Evolutionary conservation across 2,329 filamentous ascomycete genomes (phyloP).

Genomic region (Penicillium crustosum): DNA sequence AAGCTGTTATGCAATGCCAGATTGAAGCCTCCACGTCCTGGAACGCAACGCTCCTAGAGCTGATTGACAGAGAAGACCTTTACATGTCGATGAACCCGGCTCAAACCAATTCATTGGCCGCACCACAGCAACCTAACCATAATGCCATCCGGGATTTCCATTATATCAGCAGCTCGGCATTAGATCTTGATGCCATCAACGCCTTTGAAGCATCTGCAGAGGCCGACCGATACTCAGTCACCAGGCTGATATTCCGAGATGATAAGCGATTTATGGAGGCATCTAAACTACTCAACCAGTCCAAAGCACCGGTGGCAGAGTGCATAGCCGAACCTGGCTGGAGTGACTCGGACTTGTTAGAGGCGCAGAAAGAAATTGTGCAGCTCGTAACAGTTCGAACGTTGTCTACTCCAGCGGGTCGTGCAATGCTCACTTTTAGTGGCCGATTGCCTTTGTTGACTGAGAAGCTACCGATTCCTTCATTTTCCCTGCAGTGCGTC

Average conservation of each 20-base stretch:
- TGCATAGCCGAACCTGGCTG: conserved; percentile 72
- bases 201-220: conserved; percentile 77
- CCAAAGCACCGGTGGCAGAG: conserved; percentile 74
- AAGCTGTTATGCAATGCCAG: conserved; percentile 82
- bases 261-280: conserved; percentile 89
- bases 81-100: conserved; percentile 61
- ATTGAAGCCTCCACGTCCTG: conserved; percentile 76
- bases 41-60: conserved; percentile 66
- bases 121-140: conserved; percentile 56
- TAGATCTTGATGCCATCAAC: conserved; percentile 52
- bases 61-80: conserved; percentile 81
- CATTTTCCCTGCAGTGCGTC: conserved; percentile 87
- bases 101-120: conserved; percentile 37
- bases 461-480: conserved; percentile 83
- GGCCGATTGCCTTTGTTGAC: conserved; percentile 85
- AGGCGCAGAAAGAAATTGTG: conserved; percentile 88
- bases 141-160: conserved; percentile 71
- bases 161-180: conserved; percentile 62
- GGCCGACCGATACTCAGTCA: conserved; percentile 78
- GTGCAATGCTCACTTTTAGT: conserved; percentile 84
- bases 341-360: conserved; percentile 82
- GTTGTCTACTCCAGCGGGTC: conserved; percentile 81
- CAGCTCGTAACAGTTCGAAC: conserved; percentile 84
- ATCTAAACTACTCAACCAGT: conserved; percentile 78
- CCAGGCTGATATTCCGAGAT: conserved; percentile 83